Base-by-base conservation (phyloP, 768 basidiomycete genomes). In the Dentipellis fragilis region DNA sequence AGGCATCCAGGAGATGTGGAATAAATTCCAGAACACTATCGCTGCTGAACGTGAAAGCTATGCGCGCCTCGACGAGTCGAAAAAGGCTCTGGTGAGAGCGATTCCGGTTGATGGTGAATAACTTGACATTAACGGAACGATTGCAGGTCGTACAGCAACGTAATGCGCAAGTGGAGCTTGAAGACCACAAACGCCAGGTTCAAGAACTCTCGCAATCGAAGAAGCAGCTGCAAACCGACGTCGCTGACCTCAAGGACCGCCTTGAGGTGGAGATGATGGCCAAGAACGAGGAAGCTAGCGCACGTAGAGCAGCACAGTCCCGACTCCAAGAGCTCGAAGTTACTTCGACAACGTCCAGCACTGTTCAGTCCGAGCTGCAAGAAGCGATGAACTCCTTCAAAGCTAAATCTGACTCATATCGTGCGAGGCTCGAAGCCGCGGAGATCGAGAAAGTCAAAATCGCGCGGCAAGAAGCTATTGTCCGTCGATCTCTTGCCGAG, bases 381-480 rank as follows among this genome's bases (percentile, higher is more conserved):
- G 78, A 80, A 45, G 80, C 79, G 1, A 72, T 87, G 19, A 79
- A 85, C 59, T 73, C 80, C 16, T 83, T 85, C 69, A 82, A 85
- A 63, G 69, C 77, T 34, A 87, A 88, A 63, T 76, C 80, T 36
- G 74, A 78, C 50, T 70, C 74, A 1, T 80, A 81, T 55, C 77
- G 81, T 34, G 75, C 76, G 47, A 77, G 79, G 10, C 74, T 87
- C 19, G 84, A 89, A 65, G 79, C 79, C 11, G 76, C 82, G 0
- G 87, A 90, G 63, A 80, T 87, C 51, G 81, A 80, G 7, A 75
- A 79, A 48, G 84, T 79, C 6, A 87, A 82, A 61, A 76, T 79
- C 12, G 78, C 80, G 49, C 78, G 84, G 14, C 78, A 78, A 3
- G 87, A 88, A 67, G 75, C 79, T 4, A 75, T 79, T 61, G 87